Evolutionary conservation across 2,329 filamentous ascomycete genomes (phyloP).

Genomic region (Penicillium capsulatum): DNA sequence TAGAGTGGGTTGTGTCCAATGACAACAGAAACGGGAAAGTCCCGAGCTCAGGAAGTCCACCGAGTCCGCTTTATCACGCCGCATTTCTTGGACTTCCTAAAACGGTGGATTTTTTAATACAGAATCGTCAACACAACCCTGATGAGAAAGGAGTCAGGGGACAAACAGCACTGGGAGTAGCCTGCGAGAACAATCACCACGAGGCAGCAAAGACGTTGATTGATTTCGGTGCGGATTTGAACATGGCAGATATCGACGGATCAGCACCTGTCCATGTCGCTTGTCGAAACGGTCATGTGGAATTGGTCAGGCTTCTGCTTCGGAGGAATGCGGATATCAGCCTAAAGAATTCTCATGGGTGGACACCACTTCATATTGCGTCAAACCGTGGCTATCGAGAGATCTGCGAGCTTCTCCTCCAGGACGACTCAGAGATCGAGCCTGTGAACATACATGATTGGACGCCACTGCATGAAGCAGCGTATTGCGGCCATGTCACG

Average conservation of each 20-base stretch:
- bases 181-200: too few species aligned
- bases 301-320: too few species aligned
- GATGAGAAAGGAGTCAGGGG: slow-evolving; percentile 2
- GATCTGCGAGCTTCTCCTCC: neutral
- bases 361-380: neutral
- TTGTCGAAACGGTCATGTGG: too few species aligned
- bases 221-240: too few species aligned
- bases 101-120: neutral
- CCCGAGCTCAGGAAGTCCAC: neutral
- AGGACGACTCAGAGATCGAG: neutral
- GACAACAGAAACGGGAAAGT: neutral
- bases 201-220: too few species aligned
- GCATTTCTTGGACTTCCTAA: slow-evolving; percentile 2
- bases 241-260: too few species aligned
- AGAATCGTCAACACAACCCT: neutral
- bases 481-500: neutral
- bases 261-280: too few species aligned
- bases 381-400: neutral
- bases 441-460: neutral
- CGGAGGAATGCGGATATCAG: too few species aligned
- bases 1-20: slow-evolving; percentile 3
- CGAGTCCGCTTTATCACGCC: slow-evolving; percentile 6
- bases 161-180: too few species aligned
- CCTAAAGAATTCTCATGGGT: too few species aligned
- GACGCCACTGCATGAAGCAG: neutral